phyloP scores from a whole-genome alignment of 352 stramenopile genomes.

The Globisporangium polare region DNA sequence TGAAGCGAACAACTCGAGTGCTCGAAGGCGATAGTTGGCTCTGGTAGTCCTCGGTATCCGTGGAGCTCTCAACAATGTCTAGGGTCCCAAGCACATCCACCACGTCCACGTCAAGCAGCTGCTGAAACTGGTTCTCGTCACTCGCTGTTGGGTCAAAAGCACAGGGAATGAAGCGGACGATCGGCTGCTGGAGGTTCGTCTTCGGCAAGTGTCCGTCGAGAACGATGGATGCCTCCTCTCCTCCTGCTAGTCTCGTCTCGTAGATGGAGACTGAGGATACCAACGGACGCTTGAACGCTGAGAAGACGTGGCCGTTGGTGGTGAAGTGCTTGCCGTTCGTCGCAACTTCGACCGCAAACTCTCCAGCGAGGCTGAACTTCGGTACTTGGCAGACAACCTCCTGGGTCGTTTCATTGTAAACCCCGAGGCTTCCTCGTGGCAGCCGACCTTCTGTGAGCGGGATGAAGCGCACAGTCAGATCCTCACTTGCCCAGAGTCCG shows the following conservation, averaged over 20 bases:
- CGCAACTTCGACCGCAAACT: slow-evolving; percentile 68
- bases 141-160: slow-evolving; percentile 5
- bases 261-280: slow-evolving; percentile 36
- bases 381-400: slow-evolving; percentile 67
- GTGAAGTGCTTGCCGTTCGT: slow-evolving; percentile 84
- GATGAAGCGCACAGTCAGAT: slow-evolving; percentile 76
- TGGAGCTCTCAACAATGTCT: not conserved
- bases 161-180: slow-evolving; percentile 39
- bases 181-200: slow-evolving; percentile 19
- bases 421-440: slow-evolving; percentile 40
- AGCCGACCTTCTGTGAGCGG: slow-evolving; percentile 53
- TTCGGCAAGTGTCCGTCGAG: slow-evolving; percentile 38
- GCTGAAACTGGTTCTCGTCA: not conserved
- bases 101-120: not conserved
- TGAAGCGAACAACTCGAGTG: slow-evolving; percentile 20
- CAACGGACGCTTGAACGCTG: slow-evolving; percentile 42
- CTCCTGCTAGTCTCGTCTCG: slow-evolving; percentile 30
- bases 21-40: not conserved
- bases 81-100: not conserved
- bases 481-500: slow-evolving; percentile 75
- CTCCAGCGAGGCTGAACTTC: slow-evolving; percentile 52
- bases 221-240: slow-evolving; percentile 29
- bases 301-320: slow-evolving; percentile 48
- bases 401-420: slow-evolving; percentile 28
- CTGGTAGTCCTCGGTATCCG: not conserved